Base-by-base conservation (phyloP, 169 alveolate genomes). In the Eimeria zaria region DNA sequence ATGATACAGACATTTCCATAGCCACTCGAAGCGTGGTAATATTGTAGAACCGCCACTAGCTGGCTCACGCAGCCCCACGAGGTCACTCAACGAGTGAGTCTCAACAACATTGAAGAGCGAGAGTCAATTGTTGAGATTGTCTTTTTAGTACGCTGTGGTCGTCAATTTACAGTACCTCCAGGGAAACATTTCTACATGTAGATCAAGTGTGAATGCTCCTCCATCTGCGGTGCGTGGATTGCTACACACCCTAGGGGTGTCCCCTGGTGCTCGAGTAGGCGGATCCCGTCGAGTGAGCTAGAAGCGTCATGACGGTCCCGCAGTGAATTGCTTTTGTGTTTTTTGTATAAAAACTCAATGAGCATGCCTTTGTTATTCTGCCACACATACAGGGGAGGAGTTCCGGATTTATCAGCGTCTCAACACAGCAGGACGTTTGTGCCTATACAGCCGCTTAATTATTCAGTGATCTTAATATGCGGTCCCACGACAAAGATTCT, bases 71-170 rank as follows among this genome's bases (percentile, higher is more conserved):
- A 73, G 78, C 78, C 78, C 58, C 85, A 27, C 67, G 88, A 78
- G 88, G 88, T 78, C 67, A 78, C 88, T 73, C 83, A 73, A 46
- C 78, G 64, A 33, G 33, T 71, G 81, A 39, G 55, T 20, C 83
- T 39, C 83, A 39, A 18, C 16, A 12, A 16, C 4, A 18, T 22
- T 39, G 55, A 30, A 44, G 33, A 20, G 36, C 7, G 83, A n/a
- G 7, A 69, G 5, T 64, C 78, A 73, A 18, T 14, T 73, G 55
- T 39, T 73, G 83, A 30, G 51, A 20, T 20, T 14, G 83, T 33
- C 18, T 12, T 39, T 73, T 73, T 53, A 73, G 20, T 16, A 30
- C n/a, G 1, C 2, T 36, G 39, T 73, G 51, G 53, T 53, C 51
- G 2, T 20, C 53, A 5, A 51, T 39, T 73, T n/a, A 36, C 16